Base-by-base conservation (phyloP, 257 asterid species). In the Scutellaria galericulata region DNA sequence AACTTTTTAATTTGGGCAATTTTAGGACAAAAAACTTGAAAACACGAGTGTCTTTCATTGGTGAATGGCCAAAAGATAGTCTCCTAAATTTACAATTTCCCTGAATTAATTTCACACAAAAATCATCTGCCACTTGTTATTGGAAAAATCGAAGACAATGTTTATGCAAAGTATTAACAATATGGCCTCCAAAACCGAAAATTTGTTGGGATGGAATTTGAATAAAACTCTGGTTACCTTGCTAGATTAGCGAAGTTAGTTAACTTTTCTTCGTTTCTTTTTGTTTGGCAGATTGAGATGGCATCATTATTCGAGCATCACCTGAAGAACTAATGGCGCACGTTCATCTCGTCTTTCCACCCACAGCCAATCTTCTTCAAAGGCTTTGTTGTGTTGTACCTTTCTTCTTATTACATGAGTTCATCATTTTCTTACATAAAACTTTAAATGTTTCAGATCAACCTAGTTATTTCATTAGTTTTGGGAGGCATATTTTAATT, bases 271-370 rank as follows among this genome's bases (percentile, higher is more conserved):
- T 45, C 5, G 14, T 53, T 48, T 3, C 3, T 70, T 7, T 44
- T 44, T 14, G 0, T 58, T 18, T 82, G 77, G 85, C 97, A 93
- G 98, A 93, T 93, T 77, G 97, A 93, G 86, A 89, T 93, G 97
- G 98, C 96, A 53, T 90, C 97, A 51, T 69, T 93, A 65, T 90
- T 87, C 53, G 96, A 89, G 86, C 96, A 93, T 76, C 96, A 87
- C 79, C 84, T 90, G 81, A 90, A 92, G 81, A 2, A 9, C 9
- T 79, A 78, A 77, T 51, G 47, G 35, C 10, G 52, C 18, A 70
- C 4, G 8, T 6, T 15, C 8, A 4, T 5, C 14, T 9, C 70
- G 7, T 40, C 42, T n/a, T 64, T 71, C 45, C 15, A 42, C 78
- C 63, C 2, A 18, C 8, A 5, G 39, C 53, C 40, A 42, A 3